Evolutionary conservation across 164 flowering plant species (phyloP).

Genomic region (Stephania cephalantha): DNA sequence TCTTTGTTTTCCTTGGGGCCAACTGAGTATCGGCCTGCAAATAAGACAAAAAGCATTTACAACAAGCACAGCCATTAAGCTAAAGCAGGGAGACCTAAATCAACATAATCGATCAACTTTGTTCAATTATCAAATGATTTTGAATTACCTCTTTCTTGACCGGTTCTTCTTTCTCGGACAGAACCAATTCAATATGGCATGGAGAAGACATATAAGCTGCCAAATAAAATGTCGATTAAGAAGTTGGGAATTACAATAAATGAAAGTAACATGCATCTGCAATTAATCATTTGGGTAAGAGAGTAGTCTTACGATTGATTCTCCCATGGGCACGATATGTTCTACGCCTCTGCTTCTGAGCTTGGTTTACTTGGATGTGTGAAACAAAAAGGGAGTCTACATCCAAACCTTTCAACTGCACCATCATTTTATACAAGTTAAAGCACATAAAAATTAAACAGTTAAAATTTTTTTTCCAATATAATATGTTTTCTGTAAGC

Average conservation of each 20-base stretch:
- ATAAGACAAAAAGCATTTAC: not conserved
- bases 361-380: slow-evolving; percentile 87
- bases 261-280: not conserved
- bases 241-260: not conserved
- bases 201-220: slow-evolving; percentile 94
- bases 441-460: not conserved
- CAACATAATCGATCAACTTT: not conserved
- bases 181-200: slow-evolving; percentile 81
- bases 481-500: not conserved
- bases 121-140: not conserved
- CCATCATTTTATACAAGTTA: not conserved
- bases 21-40: slow-evolving; percentile 74
- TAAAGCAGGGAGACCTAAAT: not conserved
- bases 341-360: slow-evolving; percentile 80
- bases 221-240: not conserved
- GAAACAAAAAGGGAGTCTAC: slow-evolving; percentile 67
- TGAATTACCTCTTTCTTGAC: slow-evolving; percentile 79
- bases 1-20: slow-evolving; percentile 53
- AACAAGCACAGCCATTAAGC: not conserved
- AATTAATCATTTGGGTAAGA: not conserved
- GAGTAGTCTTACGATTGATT: slow-evolving; percentile 60
- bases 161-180: slow-evolving; percentile 84
- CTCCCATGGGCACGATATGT: slow-evolving; percentile 93
- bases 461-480: not conserved
- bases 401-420: slow-evolving; percentile 81